Conservation (phyloP, 2,329 filamentous ascomycete species). For the Orbilia brochopaga region DNA sequence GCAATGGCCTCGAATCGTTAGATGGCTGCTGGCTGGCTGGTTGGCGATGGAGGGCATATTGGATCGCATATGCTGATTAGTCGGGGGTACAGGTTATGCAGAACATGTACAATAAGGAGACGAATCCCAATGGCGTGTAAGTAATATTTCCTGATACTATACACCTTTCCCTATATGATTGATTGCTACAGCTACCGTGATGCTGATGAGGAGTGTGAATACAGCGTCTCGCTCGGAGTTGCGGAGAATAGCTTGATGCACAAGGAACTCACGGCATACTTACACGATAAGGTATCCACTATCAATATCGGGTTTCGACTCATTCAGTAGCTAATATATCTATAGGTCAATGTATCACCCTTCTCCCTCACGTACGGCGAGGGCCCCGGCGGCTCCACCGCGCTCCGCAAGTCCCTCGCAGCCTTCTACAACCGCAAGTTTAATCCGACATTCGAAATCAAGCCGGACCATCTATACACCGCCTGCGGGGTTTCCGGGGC, state of each 20-base stretch:
- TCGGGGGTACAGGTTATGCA: conserved; percentile 12
- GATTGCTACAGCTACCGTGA: not conserved
- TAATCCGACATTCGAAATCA: conserved; percentile 47
- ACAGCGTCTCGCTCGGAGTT: conserved; percentile 51
- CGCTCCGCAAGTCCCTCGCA: conserved; percentile 46
- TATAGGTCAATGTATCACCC: conserved; percentile 32
- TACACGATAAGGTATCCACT: conserved; percentile 46
- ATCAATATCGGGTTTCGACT: not conserved
- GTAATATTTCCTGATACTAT: too few species aligned
- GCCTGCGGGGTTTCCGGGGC: conserved; percentile 44
- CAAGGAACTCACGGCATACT: conserved; percentile 43
- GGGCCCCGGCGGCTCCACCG: conserved; percentile 38
- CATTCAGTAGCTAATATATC: too few species aligned
- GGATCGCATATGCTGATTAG: not conserved
- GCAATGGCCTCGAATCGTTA: too few species aligned
- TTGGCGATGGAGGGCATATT: not conserved
- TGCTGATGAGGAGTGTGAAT: not conserved
- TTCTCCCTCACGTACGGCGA: conserved; percentile 51
- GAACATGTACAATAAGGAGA: conserved; percentile 51
- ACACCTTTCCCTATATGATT: too few species aligned
- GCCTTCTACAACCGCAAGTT: conserved; percentile 50
- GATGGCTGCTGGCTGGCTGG: not conserved
- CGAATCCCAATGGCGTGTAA: conserved; percentile 52
- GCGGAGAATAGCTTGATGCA: conserved; percentile 53
- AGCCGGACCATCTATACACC: conserved; percentile 43